phyloP scores from a whole-genome alignment of 805 yeast species.

The Yamadazyma sp. region DNA sequence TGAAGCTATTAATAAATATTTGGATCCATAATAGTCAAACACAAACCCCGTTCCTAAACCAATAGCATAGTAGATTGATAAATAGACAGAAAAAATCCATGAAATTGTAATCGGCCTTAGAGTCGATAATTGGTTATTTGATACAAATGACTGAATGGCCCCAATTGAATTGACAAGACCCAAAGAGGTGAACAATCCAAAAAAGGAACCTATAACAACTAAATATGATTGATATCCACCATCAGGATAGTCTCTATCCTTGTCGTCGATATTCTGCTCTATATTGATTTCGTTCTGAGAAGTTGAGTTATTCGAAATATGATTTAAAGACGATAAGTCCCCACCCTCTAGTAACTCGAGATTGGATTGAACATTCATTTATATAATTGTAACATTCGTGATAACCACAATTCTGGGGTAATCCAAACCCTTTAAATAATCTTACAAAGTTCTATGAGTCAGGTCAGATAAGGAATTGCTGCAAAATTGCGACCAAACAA shows the following conservation, averaged over 20 bases:
- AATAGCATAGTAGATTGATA: constrained; percentile 45
- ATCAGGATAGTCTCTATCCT: constrained; percentile 42
- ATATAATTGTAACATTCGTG: too few species aligned
- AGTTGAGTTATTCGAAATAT: too few species aligned
- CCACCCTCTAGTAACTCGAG: too few species aligned
- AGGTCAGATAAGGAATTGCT: too few species aligned
- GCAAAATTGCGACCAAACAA: too few species aligned
- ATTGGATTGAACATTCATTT: too few species aligned
- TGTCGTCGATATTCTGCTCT: too few species aligned
- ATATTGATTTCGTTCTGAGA: too few species aligned
- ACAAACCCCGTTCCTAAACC: constrained; percentile 55
- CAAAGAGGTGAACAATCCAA: constrained; percentile 51
- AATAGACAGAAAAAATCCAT: constrained; percentile 62
- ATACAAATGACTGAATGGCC: constrained; percentile 58
- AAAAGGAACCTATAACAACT: constrained; percentile 56
- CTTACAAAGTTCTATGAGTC: too few species aligned
- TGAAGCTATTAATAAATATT: constrained; percentile 39
- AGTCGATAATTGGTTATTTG: constrained; percentile 49
- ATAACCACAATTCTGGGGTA: too few species aligned
- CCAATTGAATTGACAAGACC: constrained; percentile 61
- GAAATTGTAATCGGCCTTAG: constrained; percentile 47
- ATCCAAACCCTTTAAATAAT: too few species aligned
- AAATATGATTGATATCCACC: constrained; percentile 59
- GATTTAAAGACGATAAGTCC: too few species aligned
- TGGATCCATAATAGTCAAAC: constrained; percentile 62